Conservation (phyloP, 225 moss, liverwort and hornwort species). For the Physcomitrellopsis africana region DNA sequence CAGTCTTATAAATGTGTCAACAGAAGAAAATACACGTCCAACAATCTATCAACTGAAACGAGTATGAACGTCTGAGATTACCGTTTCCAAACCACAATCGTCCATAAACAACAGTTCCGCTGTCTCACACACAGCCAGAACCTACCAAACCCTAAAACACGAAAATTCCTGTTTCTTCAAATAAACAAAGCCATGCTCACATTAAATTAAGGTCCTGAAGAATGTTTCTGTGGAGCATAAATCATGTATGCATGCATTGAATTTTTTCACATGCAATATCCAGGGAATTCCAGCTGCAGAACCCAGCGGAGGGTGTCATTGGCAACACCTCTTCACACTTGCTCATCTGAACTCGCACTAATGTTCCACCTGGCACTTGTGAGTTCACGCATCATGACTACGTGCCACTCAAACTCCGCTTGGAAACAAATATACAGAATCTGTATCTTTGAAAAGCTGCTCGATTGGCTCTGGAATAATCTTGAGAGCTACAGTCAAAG, state of each 20-base stretch:
- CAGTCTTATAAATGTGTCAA: too few relatives aligned
- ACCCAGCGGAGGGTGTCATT: slow-evolving; percentile 52
- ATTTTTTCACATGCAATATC: slow-evolving; percentile 18
- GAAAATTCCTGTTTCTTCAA: too few relatives aligned
- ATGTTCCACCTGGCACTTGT: neutral
- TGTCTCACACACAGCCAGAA: too few relatives aligned
- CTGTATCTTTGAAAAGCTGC: neutral
- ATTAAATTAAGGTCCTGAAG: too few relatives aligned
- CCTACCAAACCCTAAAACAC: too few relatives aligned
- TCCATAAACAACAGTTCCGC: too few relatives aligned
- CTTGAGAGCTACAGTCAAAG: slow-evolving; percentile 31
- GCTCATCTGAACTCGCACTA: slow-evolving; percentile 24
- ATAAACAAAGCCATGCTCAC: too few relatives aligned
- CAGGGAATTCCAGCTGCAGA: slow-evolving; percentile 27
- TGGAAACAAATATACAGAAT: neutral
- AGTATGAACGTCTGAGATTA: too few relatives aligned
- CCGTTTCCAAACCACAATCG: too few relatives aligned
- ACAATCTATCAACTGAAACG: too few relatives aligned
- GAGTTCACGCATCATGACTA: neutral
- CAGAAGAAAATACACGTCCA: too few relatives aligned
- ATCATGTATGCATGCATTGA: neutral
- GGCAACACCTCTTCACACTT: slow-evolving; percentile 54
- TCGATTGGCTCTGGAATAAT: neutral
- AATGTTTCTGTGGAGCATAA: too few relatives aligned
- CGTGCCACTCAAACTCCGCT: neutral